Conservation (phyloP, 495 filamentous ascomycete species). For the Elasticomyces elasticus region DNA sequence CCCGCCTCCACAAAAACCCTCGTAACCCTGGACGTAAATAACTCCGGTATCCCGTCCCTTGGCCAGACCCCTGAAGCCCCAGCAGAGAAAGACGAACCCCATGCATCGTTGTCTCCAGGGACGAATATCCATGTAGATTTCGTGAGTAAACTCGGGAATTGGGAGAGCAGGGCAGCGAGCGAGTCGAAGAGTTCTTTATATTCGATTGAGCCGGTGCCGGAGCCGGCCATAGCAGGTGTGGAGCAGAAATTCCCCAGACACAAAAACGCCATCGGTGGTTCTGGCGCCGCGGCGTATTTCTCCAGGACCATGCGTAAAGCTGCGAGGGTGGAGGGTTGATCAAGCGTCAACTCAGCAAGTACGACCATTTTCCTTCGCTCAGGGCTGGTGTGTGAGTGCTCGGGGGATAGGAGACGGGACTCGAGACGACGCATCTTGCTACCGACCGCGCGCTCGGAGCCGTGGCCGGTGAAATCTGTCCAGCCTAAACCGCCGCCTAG, state of each 20-base stretch:
- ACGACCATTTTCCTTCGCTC: conserved; percentile 50
- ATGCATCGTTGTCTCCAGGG: conserved; percentile 92
- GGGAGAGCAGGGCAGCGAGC: conserved; percentile 69
- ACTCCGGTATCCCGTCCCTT: conserved; percentile 60
- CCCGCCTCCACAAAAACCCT: conserved; percentile 54
- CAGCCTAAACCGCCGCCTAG: conserved; percentile 73
- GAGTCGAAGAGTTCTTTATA: conserved; percentile 92
- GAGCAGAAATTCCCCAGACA: conserved; percentile 77
- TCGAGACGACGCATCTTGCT: conserved; percentile 66
- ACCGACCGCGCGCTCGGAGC: conserved; percentile 78
- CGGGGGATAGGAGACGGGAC: conserved; percentile 29
- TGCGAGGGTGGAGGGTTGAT: conserved; percentile 63
- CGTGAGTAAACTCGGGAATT: conserved; percentile 75
- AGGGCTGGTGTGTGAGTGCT: conserved; percentile 22
- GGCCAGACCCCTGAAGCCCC: conserved; percentile 73
- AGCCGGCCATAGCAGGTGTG: conserved; percentile 58
- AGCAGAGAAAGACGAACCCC: conserved; percentile 74
- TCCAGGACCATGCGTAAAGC: conserved; percentile 67
- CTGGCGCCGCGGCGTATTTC: conserved; percentile 53
- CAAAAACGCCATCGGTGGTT: conserved; percentile 66
- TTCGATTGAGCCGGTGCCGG: conserved; percentile 64
- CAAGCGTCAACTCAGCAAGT: conserved; percentile 74
- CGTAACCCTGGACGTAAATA: conserved; percentile 77
- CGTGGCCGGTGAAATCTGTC: conserved; percentile 89
- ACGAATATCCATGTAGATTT: conserved; percentile 80